These are phyloP conservation scores for Trametes maxima DNA, from an alignment of 768 basidiomycete species.

Conservation along the genomic window DNA sequence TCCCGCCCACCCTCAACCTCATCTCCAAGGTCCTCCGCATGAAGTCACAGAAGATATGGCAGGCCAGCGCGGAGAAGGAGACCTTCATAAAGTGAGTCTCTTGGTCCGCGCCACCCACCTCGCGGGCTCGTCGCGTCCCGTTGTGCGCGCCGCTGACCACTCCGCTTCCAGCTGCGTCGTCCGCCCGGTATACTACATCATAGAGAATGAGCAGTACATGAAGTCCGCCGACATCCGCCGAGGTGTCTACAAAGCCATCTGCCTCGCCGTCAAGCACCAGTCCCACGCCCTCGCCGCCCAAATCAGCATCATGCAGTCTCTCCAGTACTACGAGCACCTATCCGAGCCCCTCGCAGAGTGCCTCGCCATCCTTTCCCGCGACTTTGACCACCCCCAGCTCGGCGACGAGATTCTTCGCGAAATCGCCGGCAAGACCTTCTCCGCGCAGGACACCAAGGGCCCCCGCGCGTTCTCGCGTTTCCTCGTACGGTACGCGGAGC, in stretches of 20 bases:
- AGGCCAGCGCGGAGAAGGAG: constrained; percentile 83
- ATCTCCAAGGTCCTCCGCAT: constrained; percentile 73
- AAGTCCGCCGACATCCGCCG: constrained; percentile 70
- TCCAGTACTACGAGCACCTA: constrained; percentile 94
- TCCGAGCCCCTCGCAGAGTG: constrained; percentile 94
- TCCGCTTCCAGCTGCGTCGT: constrained; percentile 72
- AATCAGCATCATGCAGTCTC: constrained; percentile 85
- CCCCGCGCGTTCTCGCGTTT: constrained; percentile 86
- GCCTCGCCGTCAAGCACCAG: constrained; percentile 89
- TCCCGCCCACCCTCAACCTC: constrained; percentile 66
- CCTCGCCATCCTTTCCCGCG: constrained; percentile 72
- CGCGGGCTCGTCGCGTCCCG: background rate
- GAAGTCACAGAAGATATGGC: constrained; percentile 84
- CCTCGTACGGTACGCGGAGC: constrained; percentile 77
- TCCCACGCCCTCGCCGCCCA: constrained; percentile 83
- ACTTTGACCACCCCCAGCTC: constrained; percentile 87
- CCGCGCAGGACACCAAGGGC: constrained; percentile 81
- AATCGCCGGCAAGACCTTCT: constrained; percentile 78
- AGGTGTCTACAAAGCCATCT: constrained; percentile 87
- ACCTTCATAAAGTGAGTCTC: constrained; percentile 75
- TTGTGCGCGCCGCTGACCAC: background rate
- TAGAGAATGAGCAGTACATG: constrained; percentile 88
- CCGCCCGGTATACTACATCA: constrained; percentile 83
- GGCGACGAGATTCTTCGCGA: constrained; percentile 92
- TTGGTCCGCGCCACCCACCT: background rate